Evolutionary conservation across 495 filamentous ascomycete species (phyloP).

Genomic region (Staphylotrichum longicolle): DNA sequence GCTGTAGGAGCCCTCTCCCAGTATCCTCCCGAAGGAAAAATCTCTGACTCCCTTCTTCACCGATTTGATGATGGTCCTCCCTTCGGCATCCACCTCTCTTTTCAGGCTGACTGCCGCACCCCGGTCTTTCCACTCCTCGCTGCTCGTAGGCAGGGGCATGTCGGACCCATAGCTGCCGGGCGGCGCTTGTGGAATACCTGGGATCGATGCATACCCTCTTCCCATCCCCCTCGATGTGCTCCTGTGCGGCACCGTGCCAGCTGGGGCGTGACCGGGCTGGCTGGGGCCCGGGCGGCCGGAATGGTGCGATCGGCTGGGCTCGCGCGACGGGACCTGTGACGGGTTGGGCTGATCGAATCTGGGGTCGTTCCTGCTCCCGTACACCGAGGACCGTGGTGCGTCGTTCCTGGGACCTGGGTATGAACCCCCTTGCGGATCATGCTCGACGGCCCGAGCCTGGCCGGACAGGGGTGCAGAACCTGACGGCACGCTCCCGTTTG

Average conservation of each 20-base stretch:
- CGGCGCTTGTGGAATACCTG: constrained; percentile 40
- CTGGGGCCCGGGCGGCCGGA: constrained; percentile 50
- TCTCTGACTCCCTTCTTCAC: constrained; percentile 98
- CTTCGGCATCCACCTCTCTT: constrained; percentile 79
- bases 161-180: constrained; percentile 58
- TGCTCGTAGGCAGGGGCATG: constrained; percentile 63
- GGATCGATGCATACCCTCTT: constrained; percentile 46
- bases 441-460: constrained; percentile 22
- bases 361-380: constrained; percentile 58
- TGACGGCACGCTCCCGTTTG: constrained; percentile 17
- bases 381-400: constrained; percentile 60
- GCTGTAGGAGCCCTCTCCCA: constrained; percentile 98
- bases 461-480: constrained; percentile 12
- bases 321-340: constrained; percentile 64
- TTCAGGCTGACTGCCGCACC: constrained; percentile 78
- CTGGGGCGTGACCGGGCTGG: constrained; percentile 47
- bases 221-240: constrained; percentile 65
- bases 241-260: constrained; percentile 60
- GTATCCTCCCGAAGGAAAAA: constrained; percentile 86
- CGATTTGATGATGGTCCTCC: constrained; percentile 72
- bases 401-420: constrained; percentile 60
- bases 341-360: constrained; percentile 60
- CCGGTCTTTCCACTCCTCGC: constrained; percentile 93
- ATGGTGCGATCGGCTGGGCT: constrained; percentile 69
- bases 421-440: constrained; percentile 40